Base-by-base conservation (phyloP, 2,329 filamentous ascomycete species). In the Clarireedia monteithiana region DNA sequence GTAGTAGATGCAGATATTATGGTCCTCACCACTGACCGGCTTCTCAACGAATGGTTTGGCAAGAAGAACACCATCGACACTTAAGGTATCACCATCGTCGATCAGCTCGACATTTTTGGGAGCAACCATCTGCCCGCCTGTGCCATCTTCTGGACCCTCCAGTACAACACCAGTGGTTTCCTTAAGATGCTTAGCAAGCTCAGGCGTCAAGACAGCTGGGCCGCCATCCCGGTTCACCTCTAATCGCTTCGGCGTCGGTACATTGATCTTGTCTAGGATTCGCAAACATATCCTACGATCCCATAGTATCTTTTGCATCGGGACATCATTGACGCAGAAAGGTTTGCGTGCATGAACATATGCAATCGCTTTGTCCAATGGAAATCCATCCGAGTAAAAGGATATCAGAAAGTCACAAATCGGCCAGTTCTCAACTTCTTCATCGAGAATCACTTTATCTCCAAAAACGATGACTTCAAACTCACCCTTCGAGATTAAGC, bases 1-100 rank as follows among this genome's bases (percentile, higher is more conserved):
- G 67, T 95, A 97, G 73, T 97, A 99, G 55, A 99, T 96, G 72
- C 95, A 88, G 65, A 99, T 96, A 70, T 99, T 99, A 74, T 99
- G 94, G 67, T 99, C 92, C 72, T 99, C 94, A 36, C 94, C 94
- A 67, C 89, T 96, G n/a, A 91, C 91, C 0, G 94, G 94, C 71
- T 99, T 99, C 70, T 99, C 94, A 39, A 99, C 94, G 68, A 99
- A 99, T 0, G 94, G 94, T 69, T 99, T 99, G 64, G 81, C 86
- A 47, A 99, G 79, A 4, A 84, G 71, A 42, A 81, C 78, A 10
- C 92, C 94, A 68, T 99, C 92, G 9, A 99, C 92, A 44, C 86
- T 83, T 54, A 99, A 78, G 4, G 88, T 86, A 68, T 99, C 91
- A 27, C 89, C 89, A 63, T 95, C 86, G 60, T 97, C 91, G n/a